Base-by-base conservation (phyloP, 768 basidiomycete species). In the Daedaleopsis nitida region DNA sequence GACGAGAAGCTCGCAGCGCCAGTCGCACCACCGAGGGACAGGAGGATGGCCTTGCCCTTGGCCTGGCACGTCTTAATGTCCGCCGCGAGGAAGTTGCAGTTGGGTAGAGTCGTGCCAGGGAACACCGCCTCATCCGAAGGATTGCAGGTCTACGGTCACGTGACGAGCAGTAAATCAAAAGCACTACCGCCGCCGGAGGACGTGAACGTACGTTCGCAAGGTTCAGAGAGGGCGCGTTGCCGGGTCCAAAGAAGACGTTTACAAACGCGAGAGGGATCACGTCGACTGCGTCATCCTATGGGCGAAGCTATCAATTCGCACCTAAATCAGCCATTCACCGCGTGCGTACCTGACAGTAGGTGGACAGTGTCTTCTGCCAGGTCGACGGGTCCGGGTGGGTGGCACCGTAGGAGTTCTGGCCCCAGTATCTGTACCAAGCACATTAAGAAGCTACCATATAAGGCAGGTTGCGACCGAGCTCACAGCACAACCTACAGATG, bases 41-140 rank as follows among this genome's bases (percentile, higher is more conserved):
- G 63, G 14, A 77, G 78, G 55, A 79, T 72, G 35, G 77, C 75
- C 67, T 75, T 75, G 61, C 74, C 74, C 54, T 69, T 72, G 39
- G 70, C 65, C 72, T 91, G 89, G 72, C 90, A 91, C 37, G 80
- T 75, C 62, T 79, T 63, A 65, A 92, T 91, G 62, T 86, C 84
- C 6, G 81, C 64, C 1, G 86, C 86, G 42, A 91, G 74, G 61
- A 80, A 80, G 6, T 76, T 68, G 67, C 90, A 91, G 68, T 90
- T 77, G 12, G 86, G 81, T 32, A 91, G 80, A 35, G 76, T 72
- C 17, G 86, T 87, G 21, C 86, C 88, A 11, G 86, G 71, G 61
- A 89, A 90, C 17, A 83, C 79, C 0, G 80, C 70, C 56, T 86
- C 81, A 64, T 83, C 78, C 6, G 70, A 77, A 14, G 78, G 77